A percentile compares a stretch with the other conserved stretches of the same genome.
Conservation (phyloP, 2,329 filamentous ascomycete genomes). For the Lecanicillium sp. region DNA sequence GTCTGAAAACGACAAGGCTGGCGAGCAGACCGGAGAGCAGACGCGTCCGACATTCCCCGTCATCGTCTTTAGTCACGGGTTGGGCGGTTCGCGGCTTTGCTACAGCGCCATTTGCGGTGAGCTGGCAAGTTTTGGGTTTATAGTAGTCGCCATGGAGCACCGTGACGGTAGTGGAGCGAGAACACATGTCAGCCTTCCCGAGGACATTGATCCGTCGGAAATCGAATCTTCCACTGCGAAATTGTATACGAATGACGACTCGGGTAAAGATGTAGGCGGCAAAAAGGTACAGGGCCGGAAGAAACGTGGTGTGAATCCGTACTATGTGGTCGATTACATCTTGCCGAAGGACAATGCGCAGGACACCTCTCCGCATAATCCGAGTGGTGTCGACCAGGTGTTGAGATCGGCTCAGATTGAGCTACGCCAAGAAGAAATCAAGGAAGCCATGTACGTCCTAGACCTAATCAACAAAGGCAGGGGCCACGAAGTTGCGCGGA, state of each 20-base stretch:
- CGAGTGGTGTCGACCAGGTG: slow-evolving; percentile 51
- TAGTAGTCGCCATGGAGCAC: slow-evolving; percentile 59
- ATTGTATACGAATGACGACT: slow-evolving; percentile 14
- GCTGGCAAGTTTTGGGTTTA: slow-evolving; percentile 57
- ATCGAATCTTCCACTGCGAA: slow-evolving; percentile 20
- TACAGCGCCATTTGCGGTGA: slow-evolving; percentile 58
- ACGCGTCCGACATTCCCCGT: slow-evolving; percentile 47
- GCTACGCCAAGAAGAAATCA: slow-evolving; percentile 55
- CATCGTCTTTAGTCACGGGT: slow-evolving; percentile 58
- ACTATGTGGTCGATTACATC: slow-evolving; percentile 53
- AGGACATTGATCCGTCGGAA: slow-evolving; percentile 25
- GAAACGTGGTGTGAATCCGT: slow-evolving; percentile 19
- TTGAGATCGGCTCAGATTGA: slow-evolving; percentile 55
- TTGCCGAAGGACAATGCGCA: slow-evolving; percentile 48
- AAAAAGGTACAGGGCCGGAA: slow-evolving; percentile 23
- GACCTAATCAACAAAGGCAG: slow-evolving; percentile 45
- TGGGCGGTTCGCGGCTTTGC: slow-evolving; percentile 55
- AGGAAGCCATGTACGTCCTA: slow-evolving; percentile 53
- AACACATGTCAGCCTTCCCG: slow-evolving; percentile 50
- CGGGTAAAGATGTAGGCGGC: slow-evolving; percentile 21
- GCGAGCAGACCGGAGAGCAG: slow-evolving; percentile 4
- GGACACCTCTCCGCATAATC: slow-evolving; percentile 46
- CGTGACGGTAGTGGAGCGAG: slow-evolving; percentile 56
- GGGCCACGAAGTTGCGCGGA: slow-evolving; percentile 39
- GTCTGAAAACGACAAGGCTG: background rate